Conservation (phyloP, 2,329 filamentous ascomycete genomes). For the Curvularia sp. region DNA sequence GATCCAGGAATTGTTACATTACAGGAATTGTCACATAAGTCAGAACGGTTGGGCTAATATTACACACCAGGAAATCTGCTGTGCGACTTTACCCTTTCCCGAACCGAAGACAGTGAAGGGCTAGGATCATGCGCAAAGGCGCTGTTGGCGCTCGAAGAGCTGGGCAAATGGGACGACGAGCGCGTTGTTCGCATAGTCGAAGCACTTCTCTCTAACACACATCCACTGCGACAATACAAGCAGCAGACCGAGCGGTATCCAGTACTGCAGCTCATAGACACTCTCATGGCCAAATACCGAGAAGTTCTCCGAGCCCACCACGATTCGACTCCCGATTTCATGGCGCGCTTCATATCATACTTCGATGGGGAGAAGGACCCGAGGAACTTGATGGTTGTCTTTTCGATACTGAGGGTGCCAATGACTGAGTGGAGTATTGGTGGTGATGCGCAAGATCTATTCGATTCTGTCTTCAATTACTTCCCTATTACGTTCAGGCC, state of each 20-base stretch:
- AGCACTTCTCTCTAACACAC: constrained; percentile 60
- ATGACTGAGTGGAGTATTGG: constrained; percentile 73
- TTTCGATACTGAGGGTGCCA: constrained; percentile 70
- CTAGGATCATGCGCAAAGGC: constrained; percentile 66
- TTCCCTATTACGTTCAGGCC: constrained; percentile 75
- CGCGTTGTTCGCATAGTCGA: constrained; percentile 62
- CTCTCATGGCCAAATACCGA: constrained; percentile 66
- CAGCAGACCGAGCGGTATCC: constrained; percentile 67
- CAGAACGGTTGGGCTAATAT: neutral
- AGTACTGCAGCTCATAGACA: constrained; percentile 67
- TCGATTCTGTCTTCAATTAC: constrained; percentile 74
- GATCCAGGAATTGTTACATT: neutral
- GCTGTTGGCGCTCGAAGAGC: constrained; percentile 64
- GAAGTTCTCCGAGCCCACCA: constrained; percentile 57
- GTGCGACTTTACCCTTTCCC: constrained; percentile 69
- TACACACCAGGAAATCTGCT: constrained; percentile 59
- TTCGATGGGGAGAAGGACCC: constrained; percentile 74
- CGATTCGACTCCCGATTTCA: constrained; percentile 59
- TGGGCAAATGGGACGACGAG: constrained; percentile 66
- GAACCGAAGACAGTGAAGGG: constrained; percentile 62
- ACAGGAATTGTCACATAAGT: neutral
- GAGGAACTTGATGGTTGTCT: constrained; percentile 73
- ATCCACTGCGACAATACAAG: constrained; percentile 67
- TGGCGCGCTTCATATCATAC: constrained; percentile 67
- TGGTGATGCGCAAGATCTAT: constrained; percentile 63